These are phyloP conservation scores for Cucurbitaria berberidis DNA, from an alignment of 2,329 filamentous ascomycete species.

Conservation along the genomic window DNA sequence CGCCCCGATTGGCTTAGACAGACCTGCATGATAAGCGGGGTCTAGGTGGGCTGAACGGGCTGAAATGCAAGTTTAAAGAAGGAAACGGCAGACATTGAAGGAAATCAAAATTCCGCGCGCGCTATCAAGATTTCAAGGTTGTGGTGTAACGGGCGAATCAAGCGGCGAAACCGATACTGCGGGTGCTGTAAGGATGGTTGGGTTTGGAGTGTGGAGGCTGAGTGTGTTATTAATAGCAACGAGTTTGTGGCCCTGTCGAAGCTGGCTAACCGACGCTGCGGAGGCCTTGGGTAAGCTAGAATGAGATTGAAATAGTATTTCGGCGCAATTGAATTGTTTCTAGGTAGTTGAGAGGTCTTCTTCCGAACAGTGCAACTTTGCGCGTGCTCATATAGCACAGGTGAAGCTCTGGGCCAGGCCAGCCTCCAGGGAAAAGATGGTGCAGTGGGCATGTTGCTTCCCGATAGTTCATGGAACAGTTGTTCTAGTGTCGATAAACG, in stretches of 20 bases:
- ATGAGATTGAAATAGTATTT: neutral
- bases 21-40: neutral
- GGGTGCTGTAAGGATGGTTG: slow-evolving; percentile 4
- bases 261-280: neutral
- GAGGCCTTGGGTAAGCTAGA: slow-evolving; percentile 10
- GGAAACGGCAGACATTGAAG: neutral
- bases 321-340: neutral
- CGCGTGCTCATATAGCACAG: neutral
- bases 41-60: slow-evolving; percentile 8
- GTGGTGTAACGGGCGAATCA: slow-evolving; percentile 5
- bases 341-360: neutral
- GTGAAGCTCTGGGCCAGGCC: neutral
- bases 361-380: neutral
- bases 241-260: neutral
- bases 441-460: neutral
- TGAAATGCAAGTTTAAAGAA: slow-evolving; percentile 3
- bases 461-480: neutral
- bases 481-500: neutral
- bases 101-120: neutral
- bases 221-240: slow-evolving; percentile 29
- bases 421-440: neutral
- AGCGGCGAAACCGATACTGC: neutral
- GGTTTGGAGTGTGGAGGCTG: slow-evolving; percentile 11
- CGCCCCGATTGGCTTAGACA: slow-evolving; percentile 9
- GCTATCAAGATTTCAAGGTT: neutral